Base-by-base conservation (phyloP, 164 flowering plant species). In the Pachysandra terminalis region DNA sequence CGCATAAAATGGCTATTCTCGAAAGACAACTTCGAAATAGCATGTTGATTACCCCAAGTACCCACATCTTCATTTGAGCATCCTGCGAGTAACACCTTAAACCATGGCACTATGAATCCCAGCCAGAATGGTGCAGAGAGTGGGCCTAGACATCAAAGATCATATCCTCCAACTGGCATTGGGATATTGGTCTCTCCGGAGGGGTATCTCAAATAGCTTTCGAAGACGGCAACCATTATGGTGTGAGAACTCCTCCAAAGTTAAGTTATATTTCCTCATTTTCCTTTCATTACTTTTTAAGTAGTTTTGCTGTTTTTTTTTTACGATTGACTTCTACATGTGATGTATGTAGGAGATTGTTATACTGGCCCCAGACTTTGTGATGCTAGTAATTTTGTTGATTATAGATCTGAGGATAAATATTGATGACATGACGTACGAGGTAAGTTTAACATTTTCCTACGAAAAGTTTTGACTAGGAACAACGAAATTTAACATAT, bases 361-460 rank as follows among this genome's bases (percentile, higher is more conserved):
- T 19, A 65, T 90, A 25, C 75, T 88, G 67, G 23, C 78, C 57
- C 80, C 90, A 40, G 89, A 80, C 24, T 70, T 69, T 60, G 78
- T 82, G n/a, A n/a, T 68, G 92, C 82, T 21, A 82, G 78, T 9
- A 74, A 76, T 73, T 63, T 64, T 6, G 35, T 65, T 70, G 98
- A 95, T 67, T 84, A 79, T 61, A 68, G 98, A 88, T 65, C 80
- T 96, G 95, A 88, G 98, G 52, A 65, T 96, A 84, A 96, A 96
- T 70, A 85, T 93, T 70, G 98, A 95, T 73, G 84, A 88, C 76
- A 95, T 92, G 99, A 84, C 97, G 28, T 92, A 95, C 73, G 99
- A 95, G 93, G 99, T 88, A 79, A 68, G 69, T 51, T 23, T 32
- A 3, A 7, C 37, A 32, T 3, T 32, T 32, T 32, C 7, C 37